Conservation (phyloP, 805 yeast species). For the Phaffomyces thermotolerans region DNA sequence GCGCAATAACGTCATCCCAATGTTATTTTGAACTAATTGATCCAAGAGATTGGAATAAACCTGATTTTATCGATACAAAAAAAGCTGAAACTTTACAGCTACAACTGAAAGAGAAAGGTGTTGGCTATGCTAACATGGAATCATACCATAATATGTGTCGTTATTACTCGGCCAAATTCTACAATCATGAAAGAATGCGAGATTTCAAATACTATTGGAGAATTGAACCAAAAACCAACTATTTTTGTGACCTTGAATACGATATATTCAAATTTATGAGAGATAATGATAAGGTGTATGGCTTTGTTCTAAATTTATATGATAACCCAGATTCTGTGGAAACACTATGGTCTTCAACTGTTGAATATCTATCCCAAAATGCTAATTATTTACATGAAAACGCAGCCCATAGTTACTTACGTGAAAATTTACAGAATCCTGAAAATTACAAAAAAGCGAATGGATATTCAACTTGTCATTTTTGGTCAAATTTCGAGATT, state of each 20-base stretch:
- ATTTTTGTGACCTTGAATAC: constrained; percentile 62
- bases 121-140: constrained; percentile 51
- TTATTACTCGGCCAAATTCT: constrained; percentile 61
- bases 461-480: constrained; percentile 64
- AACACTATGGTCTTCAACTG: constrained; percentile 64
- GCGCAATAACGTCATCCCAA: constrained; percentile 32
- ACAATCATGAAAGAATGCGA: constrained; percentile 52
- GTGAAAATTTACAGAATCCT: constrained; percentile 49
- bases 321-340: constrained; percentile 60
- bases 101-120: constrained; percentile 36
- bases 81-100: constrained; percentile 29
- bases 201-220: constrained; percentile 74
- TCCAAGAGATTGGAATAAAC: constrained; percentile 51
- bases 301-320: constrained; percentile 61
- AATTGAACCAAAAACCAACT: constrained; percentile 66
- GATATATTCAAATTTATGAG: constrained; percentile 74
- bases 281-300: constrained; percentile 60
- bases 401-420: constrained; percentile 57
- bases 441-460: constrained; percentile 32
- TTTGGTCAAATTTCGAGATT: constrained; percentile 87
- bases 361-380: constrained; percentile 46
- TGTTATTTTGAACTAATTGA: constrained; percentile 40
- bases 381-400: constrained; percentile 54
- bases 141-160: constrained; percentile 86
- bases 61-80: constrained; percentile 43